Evolutionary conservation across 164 flowering plant species (phyloP).

Genomic region (Brasenia schreberi): DNA sequence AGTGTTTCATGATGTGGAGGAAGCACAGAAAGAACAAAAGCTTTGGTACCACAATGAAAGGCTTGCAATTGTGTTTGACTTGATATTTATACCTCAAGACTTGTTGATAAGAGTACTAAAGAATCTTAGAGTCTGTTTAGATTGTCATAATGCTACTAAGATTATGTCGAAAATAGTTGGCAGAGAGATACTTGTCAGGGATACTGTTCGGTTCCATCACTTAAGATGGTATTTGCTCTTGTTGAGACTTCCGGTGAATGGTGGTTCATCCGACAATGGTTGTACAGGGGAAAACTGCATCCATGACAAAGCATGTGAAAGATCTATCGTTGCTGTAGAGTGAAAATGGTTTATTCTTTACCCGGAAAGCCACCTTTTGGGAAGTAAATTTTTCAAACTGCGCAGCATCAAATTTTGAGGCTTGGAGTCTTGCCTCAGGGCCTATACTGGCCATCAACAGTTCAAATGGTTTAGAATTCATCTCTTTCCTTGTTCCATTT

Average conservation of each 20-base stretch:
- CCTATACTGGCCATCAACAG: too few species aligned
- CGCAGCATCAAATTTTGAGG: too few species aligned
- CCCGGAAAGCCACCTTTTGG: too few species aligned
- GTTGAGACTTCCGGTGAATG: constrained; percentile 83
- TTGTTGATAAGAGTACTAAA: constrained; percentile 13
- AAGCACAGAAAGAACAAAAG: constrained; percentile 15
- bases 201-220: constrained; percentile 53
- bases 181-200: constrained; percentile 15
- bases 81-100: constrained; percentile 15
- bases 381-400: too few species aligned
- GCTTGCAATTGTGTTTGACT: constrained; percentile 21
- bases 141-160: constrained; percentile 84
- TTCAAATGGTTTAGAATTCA: too few species aligned
- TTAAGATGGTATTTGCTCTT: constrained; percentile 77
- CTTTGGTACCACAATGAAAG: constrained; percentile 18
- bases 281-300: too few species aligned
- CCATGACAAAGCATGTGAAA: too few species aligned
- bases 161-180: constrained; percentile 14
- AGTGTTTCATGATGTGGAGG: constrained; percentile 17
- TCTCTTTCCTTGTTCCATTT: too few species aligned
- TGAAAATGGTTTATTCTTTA: too few species aligned
- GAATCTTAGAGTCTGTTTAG: constrained; percentile 30
- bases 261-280: too few species aligned
- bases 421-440: too few species aligned
- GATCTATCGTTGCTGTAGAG: too few species aligned